Evolutionary conservation across 306 rosid species (phyloP).

Genomic region (Begonia peltatifolia): DNA sequence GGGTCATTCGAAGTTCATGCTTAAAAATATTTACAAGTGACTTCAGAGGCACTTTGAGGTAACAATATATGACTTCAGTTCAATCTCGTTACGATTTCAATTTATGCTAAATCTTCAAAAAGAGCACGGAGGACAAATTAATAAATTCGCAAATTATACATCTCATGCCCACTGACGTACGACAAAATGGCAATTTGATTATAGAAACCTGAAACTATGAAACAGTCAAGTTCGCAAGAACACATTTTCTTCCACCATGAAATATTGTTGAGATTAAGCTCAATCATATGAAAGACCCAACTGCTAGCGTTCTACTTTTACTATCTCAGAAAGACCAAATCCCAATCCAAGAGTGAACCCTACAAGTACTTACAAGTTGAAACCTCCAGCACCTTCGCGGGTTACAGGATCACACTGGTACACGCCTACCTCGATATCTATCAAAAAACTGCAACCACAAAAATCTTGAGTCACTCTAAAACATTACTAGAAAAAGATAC

Average conservation of each 20-base stretch:
- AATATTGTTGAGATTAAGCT: neutral
- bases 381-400: too few relatives aligned
- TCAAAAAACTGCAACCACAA: conserved; percentile 55
- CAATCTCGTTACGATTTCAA: too few relatives aligned
- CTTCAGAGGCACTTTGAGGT: too few relatives aligned
- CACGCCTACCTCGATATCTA: conserved; percentile 71
- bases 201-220: neutral
- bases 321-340: neutral
- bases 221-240: neutral
- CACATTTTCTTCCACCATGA: too few relatives aligned
- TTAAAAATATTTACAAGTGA: too few relatives aligned
- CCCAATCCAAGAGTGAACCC: neutral
- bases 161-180: too few relatives aligned
- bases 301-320: neutral
- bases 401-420: conserved; percentile 49
- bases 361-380: neutral
- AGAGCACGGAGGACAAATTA: too few relatives aligned
- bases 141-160: too few relatives aligned
- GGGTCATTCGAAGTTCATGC: too few relatives aligned
- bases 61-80: too few relatives aligned
- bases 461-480: conserved; percentile 4
- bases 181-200: neutral
- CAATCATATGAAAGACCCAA: neutral
- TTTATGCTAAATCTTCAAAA: too few relatives aligned
- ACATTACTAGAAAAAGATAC: too few relatives aligned